Evolutionary conservation across 2,329 filamentous ascomycete species (phyloP).

Genomic region (Nemania serpens): DNA sequence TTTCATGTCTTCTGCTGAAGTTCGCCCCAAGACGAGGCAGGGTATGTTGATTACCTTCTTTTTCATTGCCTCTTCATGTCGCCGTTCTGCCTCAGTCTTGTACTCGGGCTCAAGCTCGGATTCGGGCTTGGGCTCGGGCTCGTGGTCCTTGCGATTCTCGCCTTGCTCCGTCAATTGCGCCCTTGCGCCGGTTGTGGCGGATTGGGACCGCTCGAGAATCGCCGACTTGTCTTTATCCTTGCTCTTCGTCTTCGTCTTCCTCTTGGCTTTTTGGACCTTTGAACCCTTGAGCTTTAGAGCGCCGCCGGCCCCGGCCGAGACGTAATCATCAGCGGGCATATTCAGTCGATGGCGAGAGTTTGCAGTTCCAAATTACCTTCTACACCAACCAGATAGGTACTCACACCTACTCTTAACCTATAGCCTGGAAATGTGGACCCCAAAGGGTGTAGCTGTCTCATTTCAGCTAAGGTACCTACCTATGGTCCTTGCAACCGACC

Average conservation of each 20-base stretch:
- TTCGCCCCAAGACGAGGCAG: not conserved
- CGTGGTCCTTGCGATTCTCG: slow-evolving; percentile 34
- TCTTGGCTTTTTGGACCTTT: slow-evolving; percentile 66
- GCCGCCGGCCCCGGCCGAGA: slow-evolving; percentile 66
- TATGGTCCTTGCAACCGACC: too few relatives aligned
- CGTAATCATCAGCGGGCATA: slow-evolving; percentile 80
- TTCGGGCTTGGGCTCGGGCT: slow-evolving; percentile 38
- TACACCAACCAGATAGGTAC: too few relatives aligned
- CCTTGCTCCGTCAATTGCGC: slow-evolving; percentile 31
- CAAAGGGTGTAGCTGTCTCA: too few relatives aligned
- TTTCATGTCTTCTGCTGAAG: slow-evolving; percentile 18
- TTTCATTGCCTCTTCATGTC: slow-evolving; percentile 78
- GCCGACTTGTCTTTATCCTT: slow-evolving; percentile 44
- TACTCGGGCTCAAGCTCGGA: slow-evolving; percentile 35
- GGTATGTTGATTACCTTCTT: slow-evolving; percentile 63
- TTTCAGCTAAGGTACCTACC: too few relatives aligned
- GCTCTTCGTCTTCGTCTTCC: slow-evolving; percentile 57
- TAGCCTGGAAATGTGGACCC: too few relatives aligned
- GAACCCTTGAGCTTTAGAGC: slow-evolving; percentile 85
- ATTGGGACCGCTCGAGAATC: slow-evolving; percentile 53
- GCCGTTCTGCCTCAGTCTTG: slow-evolving; percentile 85
- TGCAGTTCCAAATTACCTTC: too few relatives aligned
- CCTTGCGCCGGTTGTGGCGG: slow-evolving; percentile 42
- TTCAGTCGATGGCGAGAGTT: slow-evolving; percentile 41
- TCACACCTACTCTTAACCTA: too few relatives aligned